Base-by-base conservation (phyloP, 192 early-diverging fungal species). In the Pilaira anomala region DNA sequence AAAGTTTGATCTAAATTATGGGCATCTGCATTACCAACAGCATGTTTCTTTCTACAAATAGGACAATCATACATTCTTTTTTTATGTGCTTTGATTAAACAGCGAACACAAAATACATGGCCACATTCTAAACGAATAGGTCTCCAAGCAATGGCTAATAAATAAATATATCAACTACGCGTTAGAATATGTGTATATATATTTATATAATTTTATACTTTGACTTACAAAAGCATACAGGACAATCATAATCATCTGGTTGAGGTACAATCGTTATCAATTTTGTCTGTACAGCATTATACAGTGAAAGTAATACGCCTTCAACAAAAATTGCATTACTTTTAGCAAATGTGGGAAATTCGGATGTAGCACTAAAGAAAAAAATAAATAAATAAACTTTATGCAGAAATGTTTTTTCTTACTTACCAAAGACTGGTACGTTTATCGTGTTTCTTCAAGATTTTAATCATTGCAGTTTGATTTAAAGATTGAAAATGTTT, bases 371-470 rank as follows among this genome's bases (percentile, higher is more conserved):
- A 54, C 80, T 82, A 62, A 9, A n/a, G n/a, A 33, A 33, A 33
- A 4, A 33, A 33, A 39, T 49, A 48, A 46, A 63, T 30, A 18
- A 57, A 62, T 36, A 0, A 3, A 18, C 11, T 62, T 14, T 30
- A 11, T 40, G 33, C 22, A 71, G 53, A 25, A 12, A 45, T 60
- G 1, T 49, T 46, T 48, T 12, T 48, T 28, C n/a, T 58, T 51
- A 60, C 66, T 56, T 77, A 82, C 80, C 26, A 63, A 49, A 94
- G 69, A 22, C 85, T 84, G 9, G 87, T 92, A 21, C 85, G 82
- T 68, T 94, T 94, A 68, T 94, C 92, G 67, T 94, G 92, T 70
- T 94, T 94, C 70, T 94, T 94, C 30, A 94, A 69, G 28, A 94
- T 93, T 68, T 94, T 94, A 39, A 80, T 80, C 65, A 88, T 85